Evolutionary conservation across 2,329 filamentous ascomycete species (phyloP).

Genomic region (Neofusicoccum kwambonambiense): DNA sequence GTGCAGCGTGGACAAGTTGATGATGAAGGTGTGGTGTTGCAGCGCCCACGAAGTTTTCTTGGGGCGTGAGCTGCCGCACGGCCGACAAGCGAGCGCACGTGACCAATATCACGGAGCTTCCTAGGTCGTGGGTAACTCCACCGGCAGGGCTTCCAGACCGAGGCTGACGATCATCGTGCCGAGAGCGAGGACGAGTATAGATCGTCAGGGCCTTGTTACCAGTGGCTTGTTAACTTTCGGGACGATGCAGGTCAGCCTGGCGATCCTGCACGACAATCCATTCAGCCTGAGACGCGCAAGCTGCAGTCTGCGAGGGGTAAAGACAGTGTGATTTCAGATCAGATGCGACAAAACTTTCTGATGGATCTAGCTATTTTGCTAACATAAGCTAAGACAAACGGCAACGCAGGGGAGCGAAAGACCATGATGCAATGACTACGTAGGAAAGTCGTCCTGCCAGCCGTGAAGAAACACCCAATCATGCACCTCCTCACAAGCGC

Average conservation of each 20-base stretch:
- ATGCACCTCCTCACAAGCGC: conserved; percentile 13
- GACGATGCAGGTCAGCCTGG: conserved; percentile 11
- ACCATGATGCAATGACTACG: conserved; percentile 17
- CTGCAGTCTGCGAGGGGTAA: not conserved
- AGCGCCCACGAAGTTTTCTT: conserved; percentile 11
- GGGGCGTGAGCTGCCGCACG: not conserved
- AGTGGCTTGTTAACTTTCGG: conserved; percentile 4
- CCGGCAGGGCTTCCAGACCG: conserved; percentile 2
- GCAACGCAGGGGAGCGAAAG: conserved; percentile 3
- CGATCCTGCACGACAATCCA: conserved; percentile 12
- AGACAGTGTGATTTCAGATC: conserved; percentile 3
- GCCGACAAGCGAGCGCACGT: conserved; percentile 11
- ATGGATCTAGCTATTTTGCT: conserved; percentile 11
- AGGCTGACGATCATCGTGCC: conserved; percentile 8
- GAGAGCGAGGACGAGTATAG: conserved; percentile 3
- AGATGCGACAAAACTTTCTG: conserved; percentile 6
- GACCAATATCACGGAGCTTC: not conserved
- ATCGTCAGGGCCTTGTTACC: conserved; percentile 13
- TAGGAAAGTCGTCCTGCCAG: conserved; percentile 3
- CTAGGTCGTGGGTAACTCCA: not conserved
- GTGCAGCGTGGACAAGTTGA: conserved; percentile 10
- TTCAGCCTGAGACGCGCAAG: not conserved
- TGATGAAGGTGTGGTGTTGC: conserved; percentile 22
- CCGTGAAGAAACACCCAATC: conserved; percentile 4
- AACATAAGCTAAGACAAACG: not conserved